Base-by-base conservation (phyloP, 78 protist species). In the Dictyostelium citrinum region DNA sequence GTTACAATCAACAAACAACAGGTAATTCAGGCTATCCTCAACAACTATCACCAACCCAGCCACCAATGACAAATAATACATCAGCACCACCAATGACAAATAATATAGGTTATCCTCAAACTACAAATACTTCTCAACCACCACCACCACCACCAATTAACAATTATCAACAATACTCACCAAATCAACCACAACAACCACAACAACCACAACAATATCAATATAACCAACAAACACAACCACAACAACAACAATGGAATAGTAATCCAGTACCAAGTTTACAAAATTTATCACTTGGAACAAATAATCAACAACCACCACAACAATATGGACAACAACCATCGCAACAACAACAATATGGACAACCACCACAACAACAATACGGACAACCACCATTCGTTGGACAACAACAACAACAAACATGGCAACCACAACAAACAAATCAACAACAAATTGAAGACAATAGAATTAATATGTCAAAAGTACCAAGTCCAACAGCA, bases 401-500 rank as follows among this genome's bases (percentile, higher is more conserved):
- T 39, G 43, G 43, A 39, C 74, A 35, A 20, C 37, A 29, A 64
- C 64, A 43, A 45, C 14, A 61, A 11, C 33, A 33, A 22, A 49
- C 7, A 31, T 46, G 33, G 55, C 45, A 14, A 75, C 72, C 77
- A 41, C 41, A 20, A 43, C 45, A n/a, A 45, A 67, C 60, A 77
- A 29, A 27, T 9, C 74, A 71, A 68, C 82, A 45, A 58, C 43
- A 35, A 33, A 17, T 6, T 70, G 77, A 70, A 5, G 91, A 84
- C 24, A 49, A 72, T 39, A 49, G 93, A 43, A 88, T 88, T 46
- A 78, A 67, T 10, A 35, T 41, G 35, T 78, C 93, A 17, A 72
- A 88, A 64, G 70, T 88, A 22, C 93, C 93, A 76, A 67, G 45
- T 14, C 85, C 93, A 58, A 67, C 85, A 31, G 45, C 85, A n/a